Base-by-base conservation (phyloP, 352 stramenopile genomes). In the Globisporangium takayamanum region DNA sequence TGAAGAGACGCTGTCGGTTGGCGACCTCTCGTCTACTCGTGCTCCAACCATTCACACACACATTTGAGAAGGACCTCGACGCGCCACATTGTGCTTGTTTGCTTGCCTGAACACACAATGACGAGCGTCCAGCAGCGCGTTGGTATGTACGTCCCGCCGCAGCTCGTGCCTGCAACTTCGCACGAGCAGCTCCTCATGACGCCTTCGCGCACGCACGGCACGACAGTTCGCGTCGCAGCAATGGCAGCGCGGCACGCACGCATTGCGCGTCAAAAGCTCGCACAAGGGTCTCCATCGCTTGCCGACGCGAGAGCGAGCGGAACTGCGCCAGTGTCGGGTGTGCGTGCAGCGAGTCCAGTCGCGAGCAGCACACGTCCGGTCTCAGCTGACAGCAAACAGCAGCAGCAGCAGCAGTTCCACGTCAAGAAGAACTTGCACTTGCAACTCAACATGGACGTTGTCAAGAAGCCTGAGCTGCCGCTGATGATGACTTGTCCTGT, bases 341-440 rank as follows among this genome's bases (percentile, higher is more conserved):
- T 57, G n/a, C 45, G 59, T 36, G 39, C 63, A 10, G 12, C 70
- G 11, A 78, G 60, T 54, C 66, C 66, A 51, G 44, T 28, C 15
- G 18, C 33, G 20, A 42, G 52, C 63, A 39, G 8, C 18, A 54
- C 15, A 4, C 30, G 33, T 30, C 30, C 50, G 33, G 18, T 11
- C 16, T 26, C 16, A 26, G 18, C 28, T 8, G 33, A 20, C 20
- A 18, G 20, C 26, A 10, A 1, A 5, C 44, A 49, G 47, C 56
- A 49, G 7, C 16, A 49, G 7, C 16, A 1, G 0, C 44, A 49
- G 47, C 56, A 55, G 7, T 64, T 73, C 20, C 61, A 76, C 14
- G 59, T 67, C 41, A 76, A 66, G 63, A 89, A 85, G 55, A 66
- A 78, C 2, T 57, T 87, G 44, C 75, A 86, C 12, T 64, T 89